Evolutionary conservation across 148 eudicot species (phyloP), one percentile per base, ranked within the genome.

Genomic region (Silene conica): DNA sequence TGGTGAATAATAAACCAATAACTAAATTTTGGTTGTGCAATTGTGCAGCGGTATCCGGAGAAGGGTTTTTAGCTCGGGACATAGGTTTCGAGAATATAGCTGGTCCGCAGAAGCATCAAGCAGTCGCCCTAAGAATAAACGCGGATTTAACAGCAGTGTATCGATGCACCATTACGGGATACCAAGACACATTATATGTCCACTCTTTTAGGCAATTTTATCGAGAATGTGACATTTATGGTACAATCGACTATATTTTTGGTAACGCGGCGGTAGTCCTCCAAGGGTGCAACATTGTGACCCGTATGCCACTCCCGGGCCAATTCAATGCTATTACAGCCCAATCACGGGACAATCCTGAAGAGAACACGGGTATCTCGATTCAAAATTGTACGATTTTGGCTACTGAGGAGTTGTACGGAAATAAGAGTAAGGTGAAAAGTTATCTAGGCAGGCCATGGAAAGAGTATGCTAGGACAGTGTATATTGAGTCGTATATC

Each of bases 191-290:
- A 0, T 76, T 96, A 0, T 95, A 95, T 67, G 93, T 85, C n/a
- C 99, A 96, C 69, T 87, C 99, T 7, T 96, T 89, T 55, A 73
- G 97, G 56, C 97, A 96, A 68, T 96, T 96, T 78, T 92, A 89
- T 77, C 73, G 99, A 0, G 99, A 96, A 75, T 96, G 99, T 43
- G 89, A 92, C 79, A 87, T 96, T 15, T 87, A 67, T 6, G 99
- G 99, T 11, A 96, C 97, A 0, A 73, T 96, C 18, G 99, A 96
- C 78, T 96, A 80, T 86, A 86, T 96, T 31, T 96, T 92, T 61
- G 99, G 99, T 9, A 92, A 96, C 46, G 99, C 99, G 1, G 96
- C 89, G 1, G 99, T 76, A 13, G 86, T 96, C 26, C 80, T 96
- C 75, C 99, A 96, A 62, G 92, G 79, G 12, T 96, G 92, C 74